Evolutionary conservation across 1,139 yeast genomes (phyloP), one percentile per base, ranked within the genome.

Genomic region (Protomyces arabidopsidicola): DNA sequence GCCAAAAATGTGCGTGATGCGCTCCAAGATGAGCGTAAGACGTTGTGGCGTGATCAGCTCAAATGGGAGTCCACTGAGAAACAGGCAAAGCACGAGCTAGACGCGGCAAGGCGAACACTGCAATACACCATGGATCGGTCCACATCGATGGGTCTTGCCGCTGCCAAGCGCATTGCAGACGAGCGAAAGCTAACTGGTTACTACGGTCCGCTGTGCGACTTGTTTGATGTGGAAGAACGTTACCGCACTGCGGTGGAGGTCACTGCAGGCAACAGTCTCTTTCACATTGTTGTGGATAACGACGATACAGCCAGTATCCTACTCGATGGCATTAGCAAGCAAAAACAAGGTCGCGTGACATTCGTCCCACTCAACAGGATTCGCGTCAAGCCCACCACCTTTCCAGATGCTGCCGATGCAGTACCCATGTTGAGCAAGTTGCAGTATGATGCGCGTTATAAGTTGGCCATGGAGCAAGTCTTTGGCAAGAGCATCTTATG

Each of bases 161-260:
- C 90, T 1, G 89, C 90, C 2, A 81, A 80, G 61, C 76, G 80
- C 10, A 86, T 90, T 45, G 78, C 86, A 0, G 75, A 80, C 53
- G 79, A 79, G 63, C 75, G 88, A 58, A 82, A 83, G 10, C 74
- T 90, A 45, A 74, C 76, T 1, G 83, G 86, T 6, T 95, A 90
- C 2, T 85, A 82, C 74, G 98, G 98, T 0, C 86, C 96, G 0
- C 75, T 93, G 24, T 95, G 95, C 39, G 96, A 90, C 68, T 77
- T 93, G 45, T 87, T 93, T 66, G 81, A 80, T 64, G 93, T 90
- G 2, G 87, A 86, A 69, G 91, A 88, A 63, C 89, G 88, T 70
- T 91, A 90, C 72, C 87, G 87, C 72, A 82, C 86, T 1, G 95
- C 97, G 0, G 87, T 88, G 1, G 97, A 91, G 72, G 93, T 88